These are phyloP conservation scores for Rosa lucieae DNA, from an alignment of 306 rosid species.

Conservation along the genomic window DNA sequence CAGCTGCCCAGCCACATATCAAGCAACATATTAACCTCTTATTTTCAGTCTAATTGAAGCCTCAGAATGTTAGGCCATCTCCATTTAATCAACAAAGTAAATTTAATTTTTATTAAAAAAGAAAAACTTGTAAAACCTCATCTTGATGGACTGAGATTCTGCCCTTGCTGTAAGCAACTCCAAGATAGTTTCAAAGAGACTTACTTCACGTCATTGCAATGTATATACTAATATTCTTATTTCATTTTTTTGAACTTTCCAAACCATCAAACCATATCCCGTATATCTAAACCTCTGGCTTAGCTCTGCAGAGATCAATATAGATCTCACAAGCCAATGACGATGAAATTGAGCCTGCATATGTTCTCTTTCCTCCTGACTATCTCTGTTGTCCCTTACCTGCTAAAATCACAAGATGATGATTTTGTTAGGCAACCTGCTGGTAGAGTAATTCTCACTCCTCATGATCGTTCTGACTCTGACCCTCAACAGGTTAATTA, in stretches of 20 bases:
- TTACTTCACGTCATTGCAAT: constrained; percentile 41
- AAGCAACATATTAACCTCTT: too few species aligned
- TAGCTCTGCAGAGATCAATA: background rate
- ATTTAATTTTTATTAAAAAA: background rate
- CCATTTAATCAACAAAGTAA: too few species aligned
- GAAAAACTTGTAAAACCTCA: background rate
- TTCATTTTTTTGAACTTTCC: background rate
- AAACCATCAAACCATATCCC: background rate
- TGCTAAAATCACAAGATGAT: constrained; percentile 17
- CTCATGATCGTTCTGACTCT: constrained; percentile 25
- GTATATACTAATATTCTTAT: background rate
- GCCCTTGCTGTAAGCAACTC: constrained; percentile 21
- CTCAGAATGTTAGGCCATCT: too few species aligned
- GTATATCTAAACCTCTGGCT: background rate
- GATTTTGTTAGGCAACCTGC: constrained; percentile 28
- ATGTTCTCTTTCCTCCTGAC: constrained; percentile 14
- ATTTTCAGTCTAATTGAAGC: too few species aligned
- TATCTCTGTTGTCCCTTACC: constrained; percentile 11
- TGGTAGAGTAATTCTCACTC: constrained; percentile 17
- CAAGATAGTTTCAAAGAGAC: background rate
- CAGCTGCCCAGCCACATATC: too few species aligned
- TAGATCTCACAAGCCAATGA: background rate
- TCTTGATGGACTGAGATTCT: background rate
- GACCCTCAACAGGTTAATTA: constrained; percentile 35
- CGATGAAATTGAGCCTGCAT: background rate